phyloP scores from a whole-genome alignment of 495 filamentous ascomycete genomes.

The Cercophora sp. region DNA sequence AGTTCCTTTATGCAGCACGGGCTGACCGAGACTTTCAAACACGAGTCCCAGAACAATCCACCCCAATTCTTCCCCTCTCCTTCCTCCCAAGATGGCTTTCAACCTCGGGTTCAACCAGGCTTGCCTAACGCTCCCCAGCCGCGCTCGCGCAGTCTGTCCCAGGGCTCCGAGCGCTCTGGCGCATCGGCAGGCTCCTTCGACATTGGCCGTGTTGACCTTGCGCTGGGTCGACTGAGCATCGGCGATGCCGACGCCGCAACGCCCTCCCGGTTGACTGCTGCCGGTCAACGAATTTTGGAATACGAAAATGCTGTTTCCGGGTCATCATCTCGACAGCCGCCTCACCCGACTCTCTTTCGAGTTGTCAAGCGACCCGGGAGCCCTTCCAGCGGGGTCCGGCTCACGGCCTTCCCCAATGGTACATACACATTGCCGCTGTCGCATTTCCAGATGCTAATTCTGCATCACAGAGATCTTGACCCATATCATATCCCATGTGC shows the following conservation, averaged over 20 bases:
- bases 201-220: slow-evolving; percentile 32
- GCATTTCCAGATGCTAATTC: slow-evolving; percentile 11
- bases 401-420: slow-evolving; percentile 81
- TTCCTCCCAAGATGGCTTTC: slow-evolving; percentile 74
- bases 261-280: not conserved
- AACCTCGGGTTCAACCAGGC: slow-evolving; percentile 48
- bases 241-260: slow-evolving; percentile 14
- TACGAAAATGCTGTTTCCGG: slow-evolving; percentile 62
- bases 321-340: slow-evolving; percentile 39
- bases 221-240: slow-evolving; percentile 41
- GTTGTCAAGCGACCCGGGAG: slow-evolving; percentile 52
- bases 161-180: slow-evolving; percentile 23
- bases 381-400: slow-evolving; percentile 41
- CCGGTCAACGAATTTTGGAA: slow-evolving; percentile 63
- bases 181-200: slow-evolving; percentile 25
- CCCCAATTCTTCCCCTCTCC: slow-evolving; percentile 35
- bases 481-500: slow-evolving; percentile 84
- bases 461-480: slow-evolving; percentile 71
- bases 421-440: slow-evolving; percentile 26
- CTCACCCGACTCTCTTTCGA: slow-evolving; percentile 54
- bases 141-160: slow-evolving; percentile 24
- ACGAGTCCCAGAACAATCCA: slow-evolving; percentile 39
- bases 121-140: slow-evolving; percentile 28
- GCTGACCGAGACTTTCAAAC: slow-evolving; percentile 59
- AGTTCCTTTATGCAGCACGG: slow-evolving; percentile 86